Percentiles rank a stretch among this genome's conserved stretches.
These are phyloP conservation scores for Aaosphaeria arxii DNA, from an alignment of 2,329 filamentous ascomycete genomes.

Conservation along the genomic window DNA sequence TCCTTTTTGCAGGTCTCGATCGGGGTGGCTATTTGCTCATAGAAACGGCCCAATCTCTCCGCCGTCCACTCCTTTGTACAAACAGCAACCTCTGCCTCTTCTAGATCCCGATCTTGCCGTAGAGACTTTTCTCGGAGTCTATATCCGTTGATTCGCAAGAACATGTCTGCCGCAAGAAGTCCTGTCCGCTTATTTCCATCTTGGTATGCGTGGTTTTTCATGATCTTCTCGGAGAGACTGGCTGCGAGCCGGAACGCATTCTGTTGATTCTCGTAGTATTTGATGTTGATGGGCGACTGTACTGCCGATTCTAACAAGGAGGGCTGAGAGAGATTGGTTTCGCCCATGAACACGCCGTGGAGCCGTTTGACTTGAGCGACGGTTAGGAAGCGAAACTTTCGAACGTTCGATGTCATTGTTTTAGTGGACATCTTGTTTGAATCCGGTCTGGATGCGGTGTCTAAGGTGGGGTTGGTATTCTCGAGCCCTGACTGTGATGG, in stretches of 20 bases:
- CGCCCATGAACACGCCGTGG: conserved; percentile 1
- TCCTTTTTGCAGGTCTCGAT: too few relatives aligned
- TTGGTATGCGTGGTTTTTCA: conserved; percentile 29
- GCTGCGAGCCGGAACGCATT: conserved; percentile 26
- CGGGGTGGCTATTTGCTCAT: too few relatives aligned
- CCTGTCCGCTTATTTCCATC: conserved; percentile 32
- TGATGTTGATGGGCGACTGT: conserved; percentile 20
- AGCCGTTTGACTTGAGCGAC: conserved; percentile 5
- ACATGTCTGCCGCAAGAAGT: conserved; percentile 28
- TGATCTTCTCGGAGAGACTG: conserved; percentile 24
- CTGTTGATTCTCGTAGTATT: conserved; percentile 18
- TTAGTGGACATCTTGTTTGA: too few relatives aligned
- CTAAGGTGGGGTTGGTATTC: too few relatives aligned
- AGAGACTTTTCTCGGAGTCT: neutral
- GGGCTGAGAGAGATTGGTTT: conserved; percentile 10
- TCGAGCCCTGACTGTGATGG: too few relatives aligned
- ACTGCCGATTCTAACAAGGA: conserved; percentile 22
- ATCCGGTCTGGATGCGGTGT: too few relatives aligned
- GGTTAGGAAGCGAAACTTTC: conserved; percentile 2
- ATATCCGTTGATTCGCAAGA: conserved; percentile 26
- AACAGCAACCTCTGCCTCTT: too few relatives aligned
- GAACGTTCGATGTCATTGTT: neutral
- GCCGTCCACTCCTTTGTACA: too few relatives aligned
- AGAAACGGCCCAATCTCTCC: too few relatives aligned
- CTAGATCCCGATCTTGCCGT: neutral